Conservation (phyloP, 192 early-diverging fungal species). For the Gorgonomyces haynaldii region DNA sequence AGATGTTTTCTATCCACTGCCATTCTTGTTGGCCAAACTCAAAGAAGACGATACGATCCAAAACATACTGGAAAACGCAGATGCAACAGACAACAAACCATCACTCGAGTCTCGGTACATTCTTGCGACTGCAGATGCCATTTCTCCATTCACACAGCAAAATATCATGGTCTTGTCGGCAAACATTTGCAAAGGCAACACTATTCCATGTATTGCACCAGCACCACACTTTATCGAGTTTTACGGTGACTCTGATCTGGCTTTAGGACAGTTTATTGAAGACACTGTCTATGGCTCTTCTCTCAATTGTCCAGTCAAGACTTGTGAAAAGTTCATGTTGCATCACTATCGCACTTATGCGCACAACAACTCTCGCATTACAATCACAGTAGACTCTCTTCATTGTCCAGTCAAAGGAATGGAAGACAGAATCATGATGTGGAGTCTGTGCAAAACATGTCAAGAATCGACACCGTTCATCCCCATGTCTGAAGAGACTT, state of each 20-base stretch:
- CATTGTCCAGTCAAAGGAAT: constrained; percentile 47
- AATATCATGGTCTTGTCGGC: constrained; percentile 66
- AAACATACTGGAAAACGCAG: constrained; percentile 8
- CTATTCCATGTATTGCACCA: constrained; percentile 47
- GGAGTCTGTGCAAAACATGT: constrained; percentile 72
- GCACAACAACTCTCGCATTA: constrained; percentile 68
- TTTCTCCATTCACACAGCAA: constrained; percentile 63
- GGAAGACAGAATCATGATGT: constrained; percentile 77
- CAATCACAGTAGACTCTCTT: constrained; percentile 53
- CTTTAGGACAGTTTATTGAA: constrained; percentile 79
- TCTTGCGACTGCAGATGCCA: constrained; percentile 42
- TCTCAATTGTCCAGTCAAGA: constrained; percentile 49
- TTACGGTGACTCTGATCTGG: constrained; percentile 72
- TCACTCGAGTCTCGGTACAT: constrained; percentile 3
- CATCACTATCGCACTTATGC: constrained; percentile 80
- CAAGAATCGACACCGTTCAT: constrained; percentile 53
- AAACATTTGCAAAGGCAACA: constrained; percentile 47
- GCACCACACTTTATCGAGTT: constrained; percentile 67
- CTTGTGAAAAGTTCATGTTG: constrained; percentile 67
- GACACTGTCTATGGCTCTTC: constrained; percentile 63
- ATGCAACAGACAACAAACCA: constrained; percentile 7
- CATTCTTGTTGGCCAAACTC: constrained; percentile 57
- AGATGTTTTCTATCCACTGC: constrained; percentile 72
- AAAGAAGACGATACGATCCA: constrained; percentile 7
- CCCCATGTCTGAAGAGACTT: constrained; percentile 73